Evolutionary conservation across 441 rosid genomes (phyloP), one percentile per base, ranked within the genome.

Genomic region (Jatropha podagrica): DNA sequence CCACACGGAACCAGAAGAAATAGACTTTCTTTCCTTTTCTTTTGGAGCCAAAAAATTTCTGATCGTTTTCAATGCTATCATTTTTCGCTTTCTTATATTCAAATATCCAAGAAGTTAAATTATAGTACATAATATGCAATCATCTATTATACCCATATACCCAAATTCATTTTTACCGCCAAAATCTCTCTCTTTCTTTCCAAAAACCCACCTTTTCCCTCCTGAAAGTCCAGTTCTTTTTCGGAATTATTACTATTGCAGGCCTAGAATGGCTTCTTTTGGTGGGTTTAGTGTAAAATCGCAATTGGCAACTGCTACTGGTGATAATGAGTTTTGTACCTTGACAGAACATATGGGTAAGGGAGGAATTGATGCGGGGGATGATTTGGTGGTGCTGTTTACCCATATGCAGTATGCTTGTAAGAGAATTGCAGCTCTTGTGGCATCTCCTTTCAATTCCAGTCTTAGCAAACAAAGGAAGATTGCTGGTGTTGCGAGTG

Each of bases 381-480:
- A 89, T 83, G 97, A 92, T 66, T 79, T 95, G 52, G 86, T 89
- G 71, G 84, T 95, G 69, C 76, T 95, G 78, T 85, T 90, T 70
- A 80, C 89, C 56, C 98, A 95, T 77, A 64, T 95, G 38, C 96
- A 90, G 81, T 88, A 90, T 80, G 95, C 97, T 67, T 95, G 89
- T 85, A 95, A 92, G 89, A 89, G 87, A 87, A 89, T 95, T 64
- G 95, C 95, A 61, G 90, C 93, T 76, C 90, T 95, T 59, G 91
- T 92, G 44, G 94, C 97, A 58, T 95, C 98, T 74, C 98, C 98
- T 78, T 95, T 80, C 78, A 90, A 89, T 80, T 88, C 93, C 65
- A 86, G 85, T 77, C 89, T 92, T 9, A 84, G 90, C 38, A 85
- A 89, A 73, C 91, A 85, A 70, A 73, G 73, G 76, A 65, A 67